phyloP scores from a whole-genome alignment of 1,284 basidiomycete genomes.

The Ustilago crameri region DNA sequence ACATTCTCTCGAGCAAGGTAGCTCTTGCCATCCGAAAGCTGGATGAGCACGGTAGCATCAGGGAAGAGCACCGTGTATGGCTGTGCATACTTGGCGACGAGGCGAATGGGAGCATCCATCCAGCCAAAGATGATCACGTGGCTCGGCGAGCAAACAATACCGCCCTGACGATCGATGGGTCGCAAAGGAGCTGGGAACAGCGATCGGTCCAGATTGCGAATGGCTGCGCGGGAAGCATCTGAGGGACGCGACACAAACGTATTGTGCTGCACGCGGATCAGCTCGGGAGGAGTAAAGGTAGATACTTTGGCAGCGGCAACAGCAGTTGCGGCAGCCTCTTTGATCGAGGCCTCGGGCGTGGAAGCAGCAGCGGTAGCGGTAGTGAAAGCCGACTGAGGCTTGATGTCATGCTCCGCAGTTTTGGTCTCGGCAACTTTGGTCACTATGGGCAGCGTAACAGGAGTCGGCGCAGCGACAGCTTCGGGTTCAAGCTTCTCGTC shows the following conservation, averaged over 20 bases:
- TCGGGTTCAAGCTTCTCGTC: conserved; percentile 4
- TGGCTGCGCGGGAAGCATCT: conserved; percentile 17
- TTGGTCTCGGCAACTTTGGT: conserved; percentile 10
- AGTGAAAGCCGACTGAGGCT: not conserved
- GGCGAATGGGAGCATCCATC: conserved; percentile 62
- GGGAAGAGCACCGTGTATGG: conserved; percentile 60
- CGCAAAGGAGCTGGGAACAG: conserved; percentile 25
- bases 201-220: conserved; percentile 17
- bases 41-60: conserved; percentile 53
- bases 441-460: conserved; percentile 9
- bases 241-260: conserved; percentile 32
- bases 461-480: conserved; percentile 13
- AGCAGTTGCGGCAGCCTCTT: conserved; percentile 7
- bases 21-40: conserved; percentile 52
- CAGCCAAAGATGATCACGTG: conserved; percentile 60
- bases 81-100: conserved; percentile 60
- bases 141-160: conserved; percentile 11
- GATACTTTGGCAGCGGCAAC: conserved; percentile 13
- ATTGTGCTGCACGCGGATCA: conserved; percentile 34
- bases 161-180: conserved; percentile 13
- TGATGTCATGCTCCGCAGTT: not conserved
- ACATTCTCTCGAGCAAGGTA: conserved; percentile 40
- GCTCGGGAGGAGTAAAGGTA: conserved; percentile 25
- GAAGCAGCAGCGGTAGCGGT: not conserved
- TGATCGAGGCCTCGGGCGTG: not conserved